A percentile compares a stretch with the other conserved stretches of the same genome.
Evolutionary conservation across 179 eudicot species (phyloP).

Genomic region (Spinacia oleracea): DNA sequence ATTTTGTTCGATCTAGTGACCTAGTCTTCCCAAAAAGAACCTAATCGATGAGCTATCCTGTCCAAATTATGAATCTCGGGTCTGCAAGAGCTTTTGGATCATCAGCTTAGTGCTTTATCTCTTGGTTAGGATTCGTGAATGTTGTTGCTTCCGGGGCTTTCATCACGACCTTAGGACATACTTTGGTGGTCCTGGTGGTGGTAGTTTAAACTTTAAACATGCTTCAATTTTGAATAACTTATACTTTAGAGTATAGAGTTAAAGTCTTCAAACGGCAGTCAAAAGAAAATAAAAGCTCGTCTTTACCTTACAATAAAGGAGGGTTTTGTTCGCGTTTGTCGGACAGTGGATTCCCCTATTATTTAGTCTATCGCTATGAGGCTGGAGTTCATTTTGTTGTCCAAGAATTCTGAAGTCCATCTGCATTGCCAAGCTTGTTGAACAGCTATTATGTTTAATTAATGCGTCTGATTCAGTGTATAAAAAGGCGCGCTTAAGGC

Average conservation of each 20-base stretch:
- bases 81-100: background rate
- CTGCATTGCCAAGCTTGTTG: too few species aligned
- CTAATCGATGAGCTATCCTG: background rate
- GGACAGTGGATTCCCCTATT: background rate
- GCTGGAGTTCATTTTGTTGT: background rate
- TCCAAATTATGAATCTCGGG: background rate
- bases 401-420: background rate
- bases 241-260: background rate
- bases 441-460: too few species aligned
- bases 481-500: too few species aligned
- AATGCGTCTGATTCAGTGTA: too few species aligned
- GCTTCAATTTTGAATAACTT: background rate
- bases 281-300: background rate
- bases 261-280: background rate
- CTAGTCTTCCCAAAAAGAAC: background rate
- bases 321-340: background rate
- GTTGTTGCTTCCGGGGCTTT: background rate
- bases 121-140: background rate
- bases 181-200: background rate
- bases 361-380: background rate
- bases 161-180: background rate
- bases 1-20: background rate
- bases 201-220: background rate
- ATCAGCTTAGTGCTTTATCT: background rate
- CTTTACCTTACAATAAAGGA: background rate